phyloP scores from a whole-genome alignment of 352 stramenopile genomes.

The Phytophthora lateralis region DNA sequence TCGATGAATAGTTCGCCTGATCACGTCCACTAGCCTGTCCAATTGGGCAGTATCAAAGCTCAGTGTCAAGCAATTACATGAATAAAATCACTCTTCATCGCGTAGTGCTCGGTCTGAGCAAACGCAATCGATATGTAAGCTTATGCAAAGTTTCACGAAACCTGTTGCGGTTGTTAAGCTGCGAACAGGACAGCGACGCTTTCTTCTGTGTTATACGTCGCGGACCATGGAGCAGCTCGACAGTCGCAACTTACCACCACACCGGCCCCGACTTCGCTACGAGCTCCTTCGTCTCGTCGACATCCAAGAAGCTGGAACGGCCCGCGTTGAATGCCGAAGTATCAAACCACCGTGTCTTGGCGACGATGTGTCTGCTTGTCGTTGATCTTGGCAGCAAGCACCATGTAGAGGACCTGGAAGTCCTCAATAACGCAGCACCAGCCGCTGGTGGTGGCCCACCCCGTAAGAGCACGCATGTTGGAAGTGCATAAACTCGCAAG shows the following conservation, averaged over 20 bases:
- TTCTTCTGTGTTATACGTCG: neutral
- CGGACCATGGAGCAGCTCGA: slow-evolving; percentile 1
- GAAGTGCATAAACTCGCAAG: slow-evolving; percentile 28
- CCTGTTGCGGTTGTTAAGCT: neutral
- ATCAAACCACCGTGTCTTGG: too few species aligned
- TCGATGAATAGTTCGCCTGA: too few species aligned
- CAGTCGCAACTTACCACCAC: slow-evolving; percentile 5
- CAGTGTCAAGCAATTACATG: too few species aligned
- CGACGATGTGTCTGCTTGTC: neutral
- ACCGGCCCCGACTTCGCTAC: neutral
- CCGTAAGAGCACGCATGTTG: slow-evolving; percentile 9
- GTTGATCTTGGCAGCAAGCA: neutral
- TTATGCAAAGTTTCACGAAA: too few species aligned
- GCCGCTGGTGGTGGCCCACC: slow-evolving; percentile 15
- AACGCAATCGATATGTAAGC: neutral
- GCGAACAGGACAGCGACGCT: neutral
- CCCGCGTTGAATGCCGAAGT: neutral
- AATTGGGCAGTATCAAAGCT: too few species aligned
- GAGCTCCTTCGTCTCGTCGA: neutral
- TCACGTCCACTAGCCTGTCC: too few species aligned
- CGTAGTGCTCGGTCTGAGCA: neutral
- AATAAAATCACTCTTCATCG: too few species aligned
- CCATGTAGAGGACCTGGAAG: slow-evolving; percentile 15
- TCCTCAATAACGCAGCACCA: slow-evolving; percentile 2
- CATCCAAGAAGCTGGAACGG: neutral